Conservation (phyloP, 148 eudicot genomes). For the Rhododendron molle region DNA sequence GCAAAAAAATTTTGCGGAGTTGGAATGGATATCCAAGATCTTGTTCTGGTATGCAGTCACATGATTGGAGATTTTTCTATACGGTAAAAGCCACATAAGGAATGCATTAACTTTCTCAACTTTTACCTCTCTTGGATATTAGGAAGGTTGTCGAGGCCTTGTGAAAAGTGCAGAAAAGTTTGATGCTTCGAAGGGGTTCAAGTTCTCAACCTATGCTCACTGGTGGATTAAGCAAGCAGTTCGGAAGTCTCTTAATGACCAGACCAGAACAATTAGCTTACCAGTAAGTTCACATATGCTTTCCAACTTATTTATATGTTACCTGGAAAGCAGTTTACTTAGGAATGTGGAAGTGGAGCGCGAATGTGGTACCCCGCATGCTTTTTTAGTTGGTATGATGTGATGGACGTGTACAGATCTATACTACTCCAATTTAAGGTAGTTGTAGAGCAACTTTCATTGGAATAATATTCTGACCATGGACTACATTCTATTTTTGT, state of each 20-base stretch:
- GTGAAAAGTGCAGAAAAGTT: conserved; percentile 86
- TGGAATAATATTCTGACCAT: not conserved
- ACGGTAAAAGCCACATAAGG: not conserved
- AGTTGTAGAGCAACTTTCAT: not conserved
- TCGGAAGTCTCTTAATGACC: conserved; percentile 80
- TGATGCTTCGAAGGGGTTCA: conserved; percentile 94
- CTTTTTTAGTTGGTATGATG: not conserved
- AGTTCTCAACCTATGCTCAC: conserved; percentile 95
- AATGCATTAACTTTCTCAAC: not conserved
- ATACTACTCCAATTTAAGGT: not conserved
- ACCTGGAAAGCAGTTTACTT: not conserved
- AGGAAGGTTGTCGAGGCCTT: conserved; percentile 97
- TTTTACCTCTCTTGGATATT: conserved; percentile 16
- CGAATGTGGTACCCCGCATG: not conserved
- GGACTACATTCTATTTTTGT: not conserved
- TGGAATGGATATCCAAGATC: conserved; percentile 89
- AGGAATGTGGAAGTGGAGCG: not conserved
- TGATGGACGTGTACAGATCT: not conserved
- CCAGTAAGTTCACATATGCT: conserved; percentile 46
- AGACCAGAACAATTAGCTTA: conserved; percentile 73
- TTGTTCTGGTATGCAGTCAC: conserved; percentile 63
- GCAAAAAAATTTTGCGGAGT: conserved; percentile 83
- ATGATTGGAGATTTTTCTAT: not conserved
- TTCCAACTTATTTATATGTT: not conserved
- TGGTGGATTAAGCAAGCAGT: conserved; percentile 99